Conservation (phyloP, 352 stramenopile species). For the Pythium vanterpoolii region DNA sequence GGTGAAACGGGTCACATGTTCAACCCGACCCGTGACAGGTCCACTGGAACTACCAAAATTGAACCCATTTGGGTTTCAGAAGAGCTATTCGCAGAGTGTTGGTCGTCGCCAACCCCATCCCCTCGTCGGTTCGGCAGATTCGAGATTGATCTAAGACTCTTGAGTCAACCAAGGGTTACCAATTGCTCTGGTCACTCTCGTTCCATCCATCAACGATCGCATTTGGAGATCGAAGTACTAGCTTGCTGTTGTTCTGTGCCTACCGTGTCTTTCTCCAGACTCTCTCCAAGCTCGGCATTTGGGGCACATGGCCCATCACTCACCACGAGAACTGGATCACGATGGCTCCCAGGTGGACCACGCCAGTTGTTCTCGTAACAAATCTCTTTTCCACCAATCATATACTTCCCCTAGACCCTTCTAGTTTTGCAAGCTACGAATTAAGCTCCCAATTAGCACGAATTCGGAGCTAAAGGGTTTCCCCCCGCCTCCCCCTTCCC, state of each 20-base stretch:
- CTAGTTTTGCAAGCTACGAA: constrained; percentile 3
- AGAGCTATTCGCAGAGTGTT: background rate
- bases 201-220: background rate
- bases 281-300: too few species aligned
- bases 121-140: constrained; percentile 1
- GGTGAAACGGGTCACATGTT: background rate
- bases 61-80: constrained; percentile 15
- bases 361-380: constrained; percentile 7
- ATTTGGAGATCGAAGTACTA: too few species aligned
- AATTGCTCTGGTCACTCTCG: too few species aligned
- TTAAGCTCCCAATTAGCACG: constrained; percentile 5
- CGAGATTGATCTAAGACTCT: constrained; percentile 8
- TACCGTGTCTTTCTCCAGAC: too few species aligned
- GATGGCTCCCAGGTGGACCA: constrained; percentile 1
- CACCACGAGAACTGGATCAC: background rate
- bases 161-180: too few species aligned
- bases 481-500: background rate
- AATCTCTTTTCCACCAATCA: constrained; percentile 9
- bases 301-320: constrained; percentile 17
- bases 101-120: background rate
- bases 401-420: constrained; percentile 2
- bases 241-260: too few species aligned
- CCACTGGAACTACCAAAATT: too few species aligned
- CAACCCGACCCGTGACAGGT: constrained; percentile 13
- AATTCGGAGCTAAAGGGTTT: constrained; percentile 2